Conservation (phyloP, 768 basidiomycete species). For the Mycena vitilis region DNA sequence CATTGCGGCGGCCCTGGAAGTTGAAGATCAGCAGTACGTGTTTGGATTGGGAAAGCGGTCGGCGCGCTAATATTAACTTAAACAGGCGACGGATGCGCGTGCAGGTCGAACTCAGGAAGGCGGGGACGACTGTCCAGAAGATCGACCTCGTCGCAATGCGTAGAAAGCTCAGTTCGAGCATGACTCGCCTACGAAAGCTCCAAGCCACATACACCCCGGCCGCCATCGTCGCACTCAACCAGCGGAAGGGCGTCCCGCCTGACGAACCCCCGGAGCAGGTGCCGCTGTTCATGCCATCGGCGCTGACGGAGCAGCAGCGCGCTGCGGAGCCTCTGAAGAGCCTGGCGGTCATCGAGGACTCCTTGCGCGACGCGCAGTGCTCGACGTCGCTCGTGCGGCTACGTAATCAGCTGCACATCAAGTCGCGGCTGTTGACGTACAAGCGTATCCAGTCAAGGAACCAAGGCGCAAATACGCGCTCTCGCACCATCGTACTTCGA, state of each 20-base stretch:
- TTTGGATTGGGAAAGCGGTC: not conserved
- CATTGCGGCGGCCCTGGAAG: not conserved
- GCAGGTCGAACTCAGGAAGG: slow-evolving; percentile 5
- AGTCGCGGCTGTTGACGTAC: slow-evolving; percentile 34
- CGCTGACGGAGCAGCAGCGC: slow-evolving; percentile 12
- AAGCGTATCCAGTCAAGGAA: slow-evolving; percentile 3
- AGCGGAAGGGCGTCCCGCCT: not conserved
- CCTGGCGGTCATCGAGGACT: slow-evolving; percentile 36
- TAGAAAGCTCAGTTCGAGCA: not conserved
- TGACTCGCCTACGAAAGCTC: slow-evolving; percentile 9
- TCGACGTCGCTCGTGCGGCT: slow-evolving; percentile 35
- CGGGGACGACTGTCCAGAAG: not conserved
- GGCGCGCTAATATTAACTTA: not conserved
- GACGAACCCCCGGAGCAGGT: slow-evolving; percentile 25
- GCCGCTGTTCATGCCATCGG: slow-evolving; percentile 35
- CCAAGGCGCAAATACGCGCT: slow-evolving; percentile 26
- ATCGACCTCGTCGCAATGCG: slow-evolving; percentile 1
- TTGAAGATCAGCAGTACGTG: slow-evolving; percentile 28
- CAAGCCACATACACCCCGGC: slow-evolving; percentile 20
- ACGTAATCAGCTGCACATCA: slow-evolving; percentile 19
- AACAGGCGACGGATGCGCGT: slow-evolving; percentile 4
- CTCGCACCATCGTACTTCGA: not conserved
- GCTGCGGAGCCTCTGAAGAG: slow-evolving; percentile 8
- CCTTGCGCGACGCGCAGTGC: slow-evolving; percentile 40
- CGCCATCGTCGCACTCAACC: not conserved